Percentiles rank a stretch among this genome's conserved stretches.
These are phyloP conservation scores for Salix suchowensis DNA, from an alignment of 345 rosid species.

Conservation along the genomic window DNA sequence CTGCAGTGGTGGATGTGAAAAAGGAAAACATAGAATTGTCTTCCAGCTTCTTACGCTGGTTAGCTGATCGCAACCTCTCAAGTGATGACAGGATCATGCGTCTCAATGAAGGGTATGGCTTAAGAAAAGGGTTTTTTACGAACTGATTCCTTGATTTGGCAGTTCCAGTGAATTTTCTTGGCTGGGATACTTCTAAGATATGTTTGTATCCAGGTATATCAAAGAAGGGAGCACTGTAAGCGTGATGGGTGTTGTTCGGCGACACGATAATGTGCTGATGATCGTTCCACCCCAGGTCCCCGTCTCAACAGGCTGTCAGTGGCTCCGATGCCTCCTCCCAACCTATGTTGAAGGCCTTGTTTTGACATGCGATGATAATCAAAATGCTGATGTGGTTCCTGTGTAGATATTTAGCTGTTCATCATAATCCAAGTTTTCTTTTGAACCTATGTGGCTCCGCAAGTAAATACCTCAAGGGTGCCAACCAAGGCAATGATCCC, in stretches of 20 bases:
- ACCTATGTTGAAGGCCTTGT: slow-evolving; percentile 72
- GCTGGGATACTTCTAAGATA: slow-evolving; percentile 8
- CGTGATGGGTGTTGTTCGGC: slow-evolving; percentile 84
- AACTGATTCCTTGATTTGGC: not conserved
- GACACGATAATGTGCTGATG: slow-evolving; percentile 82
- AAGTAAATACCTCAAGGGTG: not conserved
- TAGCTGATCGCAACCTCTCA: slow-evolving; percentile 65
- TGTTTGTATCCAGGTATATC: slow-evolving; percentile 51
- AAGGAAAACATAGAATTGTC: slow-evolving; percentile 57
- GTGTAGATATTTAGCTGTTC: slow-evolving; percentile 40
- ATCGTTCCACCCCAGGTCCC: slow-evolving; percentile 68
- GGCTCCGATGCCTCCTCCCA: slow-evolving; percentile 73
- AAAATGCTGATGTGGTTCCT: slow-evolving; percentile 65
- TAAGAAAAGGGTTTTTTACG: not conserved
- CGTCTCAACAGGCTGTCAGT: slow-evolving; percentile 68
- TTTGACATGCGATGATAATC: slow-evolving; percentile 67
- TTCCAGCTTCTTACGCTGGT: slow-evolving; percentile 76
- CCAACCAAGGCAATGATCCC: not conserved
- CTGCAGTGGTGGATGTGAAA: slow-evolving; percentile 62
- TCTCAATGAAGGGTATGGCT: slow-evolving; percentile 84
- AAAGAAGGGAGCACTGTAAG: slow-evolving; percentile 97
- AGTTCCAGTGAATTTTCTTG: not conserved
- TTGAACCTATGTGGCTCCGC: slow-evolving; percentile 6
- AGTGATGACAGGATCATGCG: slow-evolving; percentile 67
- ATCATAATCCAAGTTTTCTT: not conserved